A percentile compares a stretch with the other conserved stretches of the same genome.
Evolutionary conservation across 352 stramenopile species (phyloP).

Genomic region (Phytopythium boreale): DNA sequence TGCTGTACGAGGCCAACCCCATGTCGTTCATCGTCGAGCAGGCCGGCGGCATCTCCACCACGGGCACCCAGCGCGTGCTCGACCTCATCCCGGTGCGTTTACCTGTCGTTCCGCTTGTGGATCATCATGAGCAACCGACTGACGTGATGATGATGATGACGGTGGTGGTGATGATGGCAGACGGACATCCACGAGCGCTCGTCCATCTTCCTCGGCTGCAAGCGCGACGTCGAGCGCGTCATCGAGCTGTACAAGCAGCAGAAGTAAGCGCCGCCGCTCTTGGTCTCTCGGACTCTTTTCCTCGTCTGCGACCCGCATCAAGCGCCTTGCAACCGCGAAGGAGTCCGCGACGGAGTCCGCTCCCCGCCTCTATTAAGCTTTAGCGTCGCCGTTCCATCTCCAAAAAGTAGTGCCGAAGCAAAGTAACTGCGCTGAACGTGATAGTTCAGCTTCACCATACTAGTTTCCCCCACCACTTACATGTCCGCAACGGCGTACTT

Average conservation of each 20-base stretch:
- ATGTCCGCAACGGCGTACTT: slow-evolving; percentile 81
- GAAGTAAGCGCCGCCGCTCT: slow-evolving; percentile 20
- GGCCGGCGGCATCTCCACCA: slow-evolving; percentile 95
- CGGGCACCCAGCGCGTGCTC: slow-evolving; percentile 91
- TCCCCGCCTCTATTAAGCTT: background rate
- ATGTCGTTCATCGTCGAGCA: slow-evolving; percentile 99
- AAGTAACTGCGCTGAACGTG: too few species aligned
- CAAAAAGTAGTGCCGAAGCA: background rate
- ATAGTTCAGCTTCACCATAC: too few species aligned
- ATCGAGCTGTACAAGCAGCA: slow-evolving; percentile 70
- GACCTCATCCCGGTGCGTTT: slow-evolving; percentile 88
- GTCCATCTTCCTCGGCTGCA: slow-evolving; percentile 96
- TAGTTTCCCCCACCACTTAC: slow-evolving; percentile 5
- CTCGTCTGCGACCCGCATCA: background rate
- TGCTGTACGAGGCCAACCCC: slow-evolving; percentile 99
- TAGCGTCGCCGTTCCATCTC: background rate
- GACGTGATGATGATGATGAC: background rate
- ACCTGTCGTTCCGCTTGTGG: too few species aligned
- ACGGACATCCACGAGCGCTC: slow-evolving; percentile 97
- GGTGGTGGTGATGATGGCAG: slow-evolving; percentile 15
- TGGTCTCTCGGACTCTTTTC: too few species aligned
- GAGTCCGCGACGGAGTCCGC: background rate
- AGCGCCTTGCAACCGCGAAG: background rate
- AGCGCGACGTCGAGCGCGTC: slow-evolving; percentile 82
- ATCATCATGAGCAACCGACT: too few species aligned